Conservation (phyloP, 2,329 filamentous ascomycete genomes). For the Cercospora sp. region DNA sequence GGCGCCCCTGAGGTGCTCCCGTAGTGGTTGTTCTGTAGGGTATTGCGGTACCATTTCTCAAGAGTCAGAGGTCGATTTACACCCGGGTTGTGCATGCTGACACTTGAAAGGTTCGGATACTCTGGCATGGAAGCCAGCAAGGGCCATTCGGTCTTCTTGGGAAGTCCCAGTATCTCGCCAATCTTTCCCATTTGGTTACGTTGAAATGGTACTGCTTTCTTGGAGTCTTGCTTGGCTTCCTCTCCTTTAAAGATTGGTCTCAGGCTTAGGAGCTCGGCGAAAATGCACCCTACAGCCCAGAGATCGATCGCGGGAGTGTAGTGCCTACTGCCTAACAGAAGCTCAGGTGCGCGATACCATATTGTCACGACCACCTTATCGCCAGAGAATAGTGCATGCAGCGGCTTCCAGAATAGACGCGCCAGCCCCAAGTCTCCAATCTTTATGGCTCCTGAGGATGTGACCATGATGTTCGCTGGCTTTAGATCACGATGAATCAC, state of each 20-base stretch:
- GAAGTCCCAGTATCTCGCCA: conserved; percentile 90
- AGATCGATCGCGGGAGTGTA: conserved; percentile 97
- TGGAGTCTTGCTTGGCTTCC: conserved; percentile 97
- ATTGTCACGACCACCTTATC: conserved; percentile 99
- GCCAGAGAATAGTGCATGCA: conserved; percentile 86
- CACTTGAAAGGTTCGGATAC: conserved; percentile 52
- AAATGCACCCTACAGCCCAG: conserved; percentile 98
- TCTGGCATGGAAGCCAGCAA: conserved; percentile 83
- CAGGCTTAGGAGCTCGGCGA: conserved; percentile 86
- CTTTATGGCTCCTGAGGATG: conserved; percentile 82
- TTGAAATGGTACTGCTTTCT: conserved; percentile 96
- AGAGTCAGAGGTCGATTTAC: conserved; percentile 59
- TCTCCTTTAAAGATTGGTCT: conserved; percentile 98
- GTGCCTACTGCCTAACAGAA: conserved; percentile 88
- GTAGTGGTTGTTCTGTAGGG: conserved; percentile 51
- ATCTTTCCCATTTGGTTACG: conserved; percentile 99
- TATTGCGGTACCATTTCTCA: conserved; percentile 64
- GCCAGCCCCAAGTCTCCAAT: conserved; percentile 94
- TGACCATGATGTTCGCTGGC: conserved; percentile 98
- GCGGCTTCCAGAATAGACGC: conserved; percentile 87
- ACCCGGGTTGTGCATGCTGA: conserved; percentile 48
- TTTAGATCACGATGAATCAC: conserved; percentile 95
- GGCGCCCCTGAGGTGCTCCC: conserved; percentile 35
- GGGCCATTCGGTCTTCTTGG: conserved; percentile 86
- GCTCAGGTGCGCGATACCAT: conserved; percentile 95